phyloP scores from a whole-genome alignment of 2,329 filamentous ascomycete genomes.

The Monosporascus sp. region DNA sequence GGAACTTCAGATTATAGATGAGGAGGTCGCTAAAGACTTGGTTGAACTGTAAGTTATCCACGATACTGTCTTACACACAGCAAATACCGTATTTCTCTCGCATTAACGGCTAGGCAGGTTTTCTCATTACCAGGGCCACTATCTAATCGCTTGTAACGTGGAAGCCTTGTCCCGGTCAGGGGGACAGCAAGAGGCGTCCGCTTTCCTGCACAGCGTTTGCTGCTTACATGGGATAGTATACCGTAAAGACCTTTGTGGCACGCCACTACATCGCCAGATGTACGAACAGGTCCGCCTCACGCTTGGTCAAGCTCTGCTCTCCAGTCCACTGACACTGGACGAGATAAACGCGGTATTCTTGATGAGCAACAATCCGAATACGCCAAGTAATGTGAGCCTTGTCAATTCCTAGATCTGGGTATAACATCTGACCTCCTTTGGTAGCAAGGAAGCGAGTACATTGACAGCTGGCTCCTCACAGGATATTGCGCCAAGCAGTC shows the following conservation, averaged over 20 bases:
- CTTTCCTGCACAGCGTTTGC: slow-evolving; percentile 34
- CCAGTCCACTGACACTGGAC: slow-evolving; percentile 33
- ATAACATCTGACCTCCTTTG: background rate
- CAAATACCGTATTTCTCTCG: no score
- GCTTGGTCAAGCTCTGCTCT: slow-evolving; percentile 33
- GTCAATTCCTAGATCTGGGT: background rate
- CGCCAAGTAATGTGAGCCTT: slow-evolving; percentile 21
- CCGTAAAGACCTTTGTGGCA: slow-evolving; percentile 24
- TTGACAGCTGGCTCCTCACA: slow-evolving; percentile 37
- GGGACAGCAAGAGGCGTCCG: slow-evolving; percentile 26
- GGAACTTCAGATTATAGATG: slow-evolving; percentile 24
- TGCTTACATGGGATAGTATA: slow-evolving; percentile 34
- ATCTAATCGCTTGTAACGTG: slow-evolving; percentile 18
- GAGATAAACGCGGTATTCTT: slow-evolving; percentile 36
- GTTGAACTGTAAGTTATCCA: slow-evolving; percentile 21
- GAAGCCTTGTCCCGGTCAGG: slow-evolving; percentile 27
- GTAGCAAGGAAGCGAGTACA: slow-evolving; percentile 30
- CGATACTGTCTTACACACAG: background rate
- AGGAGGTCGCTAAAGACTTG: slow-evolving; percentile 23
- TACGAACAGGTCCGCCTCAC: slow-evolving; percentile 33
- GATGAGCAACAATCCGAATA: slow-evolving; percentile 30
- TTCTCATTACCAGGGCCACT: slow-evolving; percentile 23
- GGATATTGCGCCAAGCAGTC: slow-evolving; percentile 37
- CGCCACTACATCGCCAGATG: slow-evolving; percentile 27
- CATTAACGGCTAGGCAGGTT: slow-evolving; percentile 13